Evolutionary conservation across 148 eudicot genomes (phyloP), one percentile per base, ranked within the genome.

Genomic region (Dianthus caryophyllus): DNA sequence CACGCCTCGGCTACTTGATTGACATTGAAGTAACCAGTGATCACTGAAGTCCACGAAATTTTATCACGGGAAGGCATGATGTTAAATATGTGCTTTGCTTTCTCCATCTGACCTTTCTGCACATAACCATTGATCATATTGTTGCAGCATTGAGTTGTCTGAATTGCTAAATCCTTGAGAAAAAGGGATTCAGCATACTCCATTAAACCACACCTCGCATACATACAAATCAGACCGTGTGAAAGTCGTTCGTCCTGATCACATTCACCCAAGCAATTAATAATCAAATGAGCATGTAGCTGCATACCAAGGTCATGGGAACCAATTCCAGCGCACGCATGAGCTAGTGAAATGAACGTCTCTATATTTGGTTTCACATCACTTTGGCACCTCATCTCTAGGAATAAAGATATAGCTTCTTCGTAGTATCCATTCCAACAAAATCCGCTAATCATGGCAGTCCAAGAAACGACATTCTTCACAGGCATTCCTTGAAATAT

Each of bases 381-480:
- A 52, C 61, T 14, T 65, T 15, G 63, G 26, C 56, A 50, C 59
- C 50, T 68, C 84, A 81, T 81, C 30, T 81, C 77, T 43, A 54
- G 67, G 67, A 78, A 78, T 30, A 78, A 51, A 47, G 22, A 61
- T 57, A 81, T 43, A 68, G 79, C 81, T 61, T 75, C 79, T 65
- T 71, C 64, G 39, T 68, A 69, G 49, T 62, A 77, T 48, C 75
- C 71, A 81, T 81, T 81, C 84, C 84, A 67, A 55, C 73, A 67
- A 61, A 68, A 81, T 16, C 84, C 84, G 53, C 79, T 43, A 48
- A 81, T 75, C 84, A 81, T 81, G 52, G 81, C 77, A 41, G 81
- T 78, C 84, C 84, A 81, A 60, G 77, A 81, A 71, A 78, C 79
- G 33, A 78, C 75, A 75, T 81, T 81, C 59, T 69, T 81, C 24